Evolutionary conservation across 2,329 filamentous ascomycete species (phyloP).

Genomic region (Corinectria fuckeliana): DNA sequence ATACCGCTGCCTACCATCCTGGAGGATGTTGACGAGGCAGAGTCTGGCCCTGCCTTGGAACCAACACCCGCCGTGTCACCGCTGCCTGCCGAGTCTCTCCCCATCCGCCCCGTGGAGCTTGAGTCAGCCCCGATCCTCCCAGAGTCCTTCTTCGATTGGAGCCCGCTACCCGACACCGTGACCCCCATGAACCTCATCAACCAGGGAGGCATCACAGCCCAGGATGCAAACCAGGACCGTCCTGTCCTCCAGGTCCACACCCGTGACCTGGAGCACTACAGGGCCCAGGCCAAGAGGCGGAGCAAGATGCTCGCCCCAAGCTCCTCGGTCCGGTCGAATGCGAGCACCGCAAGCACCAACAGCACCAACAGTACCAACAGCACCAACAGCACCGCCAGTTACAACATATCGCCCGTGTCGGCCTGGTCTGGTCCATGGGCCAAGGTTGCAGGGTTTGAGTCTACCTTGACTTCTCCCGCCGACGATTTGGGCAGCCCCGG

Average conservation of each 20-base stretch:
- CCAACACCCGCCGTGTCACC: constrained; percentile 22
- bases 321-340: constrained; percentile 55
- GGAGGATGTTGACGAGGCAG: constrained; percentile 35
- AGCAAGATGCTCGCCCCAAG: constrained; percentile 55
- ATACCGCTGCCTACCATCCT: constrained; percentile 43
- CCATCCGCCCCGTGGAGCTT: constrained; percentile 35
- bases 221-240: constrained; percentile 33
- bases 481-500: constrained; percentile 47
- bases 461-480: constrained; percentile 54
- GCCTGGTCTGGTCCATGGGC: constrained; percentile 50
- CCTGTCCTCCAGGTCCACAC: constrained; percentile 51
- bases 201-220: constrained; percentile 21
- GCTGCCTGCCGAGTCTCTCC: constrained; percentile 32
- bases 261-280: constrained; percentile 42
- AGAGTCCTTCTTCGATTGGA: constrained; percentile 38
- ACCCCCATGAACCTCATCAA: constrained; percentile 35
- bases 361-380: constrained; percentile 47
- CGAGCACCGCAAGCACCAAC: constrained; percentile 47
- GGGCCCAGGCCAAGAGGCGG: constrained; percentile 40
- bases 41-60: constrained; percentile 23
- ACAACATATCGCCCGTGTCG: constrained; percentile 56
- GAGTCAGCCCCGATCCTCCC: constrained; percentile 31
- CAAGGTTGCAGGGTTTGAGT: constrained; percentile 49
- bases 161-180: constrained; percentile 33
- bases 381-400: constrained; percentile 46